Percentiles rank a stretch among this genome's conserved stretches.
phyloP scores from a whole-genome alignment of 441 rosid genomes.

The Macaranga tanarius region DNA sequence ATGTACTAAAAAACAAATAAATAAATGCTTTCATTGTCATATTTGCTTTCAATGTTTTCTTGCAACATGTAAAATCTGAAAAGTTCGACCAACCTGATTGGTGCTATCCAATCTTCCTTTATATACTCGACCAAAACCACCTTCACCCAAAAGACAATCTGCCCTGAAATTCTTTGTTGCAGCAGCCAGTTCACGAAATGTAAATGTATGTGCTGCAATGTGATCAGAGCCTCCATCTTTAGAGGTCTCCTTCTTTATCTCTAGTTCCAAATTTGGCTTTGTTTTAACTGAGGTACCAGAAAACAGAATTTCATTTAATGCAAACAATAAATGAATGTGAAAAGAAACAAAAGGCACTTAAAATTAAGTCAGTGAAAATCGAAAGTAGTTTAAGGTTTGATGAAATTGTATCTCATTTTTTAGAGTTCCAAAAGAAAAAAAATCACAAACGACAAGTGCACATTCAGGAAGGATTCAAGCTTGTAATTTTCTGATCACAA shows the following conservation, averaged over 20 bases:
- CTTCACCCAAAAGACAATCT: constrained; percentile 69
- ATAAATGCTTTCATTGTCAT: not conserved
- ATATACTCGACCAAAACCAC: constrained; percentile 70
- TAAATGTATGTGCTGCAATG: constrained; percentile 62
- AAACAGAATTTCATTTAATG: constrained; percentile 12
- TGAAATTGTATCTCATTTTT: not conserved
- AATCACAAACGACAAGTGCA: constrained; percentile 10
- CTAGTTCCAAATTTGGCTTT: constrained; percentile 31
- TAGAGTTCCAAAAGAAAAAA: constrained; percentile 8
- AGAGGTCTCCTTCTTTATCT: constrained; percentile 39
- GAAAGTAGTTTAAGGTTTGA: not conserved
- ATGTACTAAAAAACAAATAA: not conserved
- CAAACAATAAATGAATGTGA: not conserved
- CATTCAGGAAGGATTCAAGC: not conserved
- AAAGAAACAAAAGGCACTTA: not conserved
- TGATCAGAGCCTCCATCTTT: constrained; percentile 50
- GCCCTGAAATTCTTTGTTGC: constrained; percentile 67
- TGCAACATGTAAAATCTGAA: constrained; percentile 10
- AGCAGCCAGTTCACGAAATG: constrained; percentile 62
- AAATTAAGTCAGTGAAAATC: constrained; percentile 3
- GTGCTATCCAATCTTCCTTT: constrained; percentile 64
- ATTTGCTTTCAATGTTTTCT: not conserved
- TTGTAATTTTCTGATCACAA: not conserved
- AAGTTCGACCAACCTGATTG: constrained; percentile 45
- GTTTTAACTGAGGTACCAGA: constrained; percentile 35